A percentile compares a stretch with the other conserved stretches of the same genome.
These are phyloP conservation scores for Trichoderma erinaceum DNA, from an alignment of 495 filamentous ascomycete genomes.

Conservation along the genomic window DNA sequence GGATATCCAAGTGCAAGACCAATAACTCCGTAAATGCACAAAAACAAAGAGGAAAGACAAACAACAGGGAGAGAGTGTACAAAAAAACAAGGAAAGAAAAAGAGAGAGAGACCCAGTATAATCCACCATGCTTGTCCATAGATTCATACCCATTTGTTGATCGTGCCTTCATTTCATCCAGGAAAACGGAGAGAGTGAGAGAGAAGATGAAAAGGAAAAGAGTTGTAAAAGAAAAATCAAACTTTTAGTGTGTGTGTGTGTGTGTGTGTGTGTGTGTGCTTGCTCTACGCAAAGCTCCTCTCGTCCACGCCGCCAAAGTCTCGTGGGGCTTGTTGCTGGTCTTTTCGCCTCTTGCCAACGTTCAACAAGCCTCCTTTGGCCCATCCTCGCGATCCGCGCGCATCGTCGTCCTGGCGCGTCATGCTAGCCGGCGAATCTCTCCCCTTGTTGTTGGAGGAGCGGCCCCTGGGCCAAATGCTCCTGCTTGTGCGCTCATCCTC, in stretches of 20 bases:
- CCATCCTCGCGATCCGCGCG: background rate
- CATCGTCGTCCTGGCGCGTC: background rate
- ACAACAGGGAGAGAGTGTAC: no score
- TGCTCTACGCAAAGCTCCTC: background rate
- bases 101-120: background rate
- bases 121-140: constrained; percentile 11
- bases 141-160: constrained; percentile 10
- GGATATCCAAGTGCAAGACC: background rate
- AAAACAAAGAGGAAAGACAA: background rate
- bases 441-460: background rate
- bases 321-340: background rate
- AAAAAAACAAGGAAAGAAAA: background rate
- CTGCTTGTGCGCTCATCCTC: background rate
- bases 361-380: background rate
- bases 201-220: background rate
- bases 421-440: background rate
- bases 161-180: constrained; percentile 5
- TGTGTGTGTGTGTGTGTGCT: background rate
- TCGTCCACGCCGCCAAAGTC: background rate
- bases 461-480: background rate
- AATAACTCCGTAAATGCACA: background rate
- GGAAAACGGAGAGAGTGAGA: background rate
- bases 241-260: background rate
- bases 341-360: background rate
- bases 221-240: background rate